These are phyloP conservation scores for Begonia loranthoides DNA, from an alignment of 306 rosid species.

Conservation along the genomic window DNA sequence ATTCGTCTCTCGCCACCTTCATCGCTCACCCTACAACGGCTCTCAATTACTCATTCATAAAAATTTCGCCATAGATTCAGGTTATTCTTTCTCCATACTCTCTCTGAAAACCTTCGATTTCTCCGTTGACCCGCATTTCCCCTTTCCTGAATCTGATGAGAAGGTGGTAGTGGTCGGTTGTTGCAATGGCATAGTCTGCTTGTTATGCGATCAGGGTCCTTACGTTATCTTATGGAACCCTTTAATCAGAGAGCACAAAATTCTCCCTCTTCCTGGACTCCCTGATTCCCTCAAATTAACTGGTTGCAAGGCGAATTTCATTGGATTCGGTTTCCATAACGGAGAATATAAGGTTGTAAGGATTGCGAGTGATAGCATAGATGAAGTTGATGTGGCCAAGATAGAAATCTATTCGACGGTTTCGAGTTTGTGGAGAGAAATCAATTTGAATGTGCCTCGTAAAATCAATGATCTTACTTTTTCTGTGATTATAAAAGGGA, in stretches of 20 bases:
- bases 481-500: too few species aligned
- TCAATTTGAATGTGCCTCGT: too few species aligned
- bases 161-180: not conserved
- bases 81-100: not conserved
- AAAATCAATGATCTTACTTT: too few species aligned
- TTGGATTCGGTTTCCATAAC: too few species aligned
- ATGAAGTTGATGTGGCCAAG: too few species aligned
- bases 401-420: conserved; percentile 1
- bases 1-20: conserved; percentile 1
- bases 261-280: not conserved
- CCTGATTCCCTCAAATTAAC: not conserved
- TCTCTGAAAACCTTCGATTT: not conserved
- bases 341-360: conserved; percentile 2
- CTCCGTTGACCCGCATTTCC: not conserved
- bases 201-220: not conserved
- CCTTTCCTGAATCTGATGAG: not conserved
- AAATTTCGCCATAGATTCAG: not conserved
- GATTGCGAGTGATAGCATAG: not conserved
- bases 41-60: not conserved
- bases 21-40: not conserved
- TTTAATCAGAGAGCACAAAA: conserved; percentile 1
- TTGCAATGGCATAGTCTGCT: conserved; percentile 3
- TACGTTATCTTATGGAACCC: conserved; percentile 4
- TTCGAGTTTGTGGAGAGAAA: too few species aligned
- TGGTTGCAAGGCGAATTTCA: not conserved